A percentile compares a stretch with the other conserved stretches of the same genome.
Evolutionary conservation across 192 early-diverging fungal species (phyloP).

Genomic region (Rhizoclosmatium sp.): DNA sequence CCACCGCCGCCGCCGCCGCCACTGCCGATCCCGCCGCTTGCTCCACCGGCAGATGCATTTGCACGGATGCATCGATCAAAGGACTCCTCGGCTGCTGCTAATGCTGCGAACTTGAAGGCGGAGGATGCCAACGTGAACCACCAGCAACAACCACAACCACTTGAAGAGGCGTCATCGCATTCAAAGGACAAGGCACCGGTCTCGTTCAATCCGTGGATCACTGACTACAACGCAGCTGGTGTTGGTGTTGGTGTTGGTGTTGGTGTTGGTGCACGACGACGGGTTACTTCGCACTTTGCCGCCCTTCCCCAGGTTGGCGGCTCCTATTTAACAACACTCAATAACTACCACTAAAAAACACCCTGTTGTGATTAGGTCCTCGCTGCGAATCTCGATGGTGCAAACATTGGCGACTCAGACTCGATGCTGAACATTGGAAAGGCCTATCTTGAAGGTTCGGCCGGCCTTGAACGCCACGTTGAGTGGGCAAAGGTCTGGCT

Average conservation of each 20-base stretch:
- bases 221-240: too few relatives aligned
- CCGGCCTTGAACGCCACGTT: constrained; percentile 21
- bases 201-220: constrained; percentile 11
- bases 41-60: background rate
- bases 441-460: constrained; percentile 21
- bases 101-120: too few relatives aligned
- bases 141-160: too few relatives aligned
- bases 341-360: background rate
- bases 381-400: constrained; percentile 18
- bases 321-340: background rate
- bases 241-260: background rate
- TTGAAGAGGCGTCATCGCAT: background rate
- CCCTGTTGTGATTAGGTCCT: constrained; percentile 1
- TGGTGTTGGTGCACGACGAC: background rate
- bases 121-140: too few relatives aligned
- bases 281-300: background rate
- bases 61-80: too few relatives aligned
- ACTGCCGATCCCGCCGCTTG: background rate
- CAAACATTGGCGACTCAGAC: constrained; percentile 34
- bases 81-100: too few relatives aligned
- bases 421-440: constrained; percentile 29
- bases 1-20: background rate
- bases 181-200: constrained; percentile 10
- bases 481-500: constrained; percentile 27
- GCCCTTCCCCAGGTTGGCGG: background rate